A percentile compares a stretch with the other conserved stretches of the same genome.
phyloP scores from a whole-genome alignment of 495 filamentous ascomycete species.

The Pyrenula aspistea region DNA sequence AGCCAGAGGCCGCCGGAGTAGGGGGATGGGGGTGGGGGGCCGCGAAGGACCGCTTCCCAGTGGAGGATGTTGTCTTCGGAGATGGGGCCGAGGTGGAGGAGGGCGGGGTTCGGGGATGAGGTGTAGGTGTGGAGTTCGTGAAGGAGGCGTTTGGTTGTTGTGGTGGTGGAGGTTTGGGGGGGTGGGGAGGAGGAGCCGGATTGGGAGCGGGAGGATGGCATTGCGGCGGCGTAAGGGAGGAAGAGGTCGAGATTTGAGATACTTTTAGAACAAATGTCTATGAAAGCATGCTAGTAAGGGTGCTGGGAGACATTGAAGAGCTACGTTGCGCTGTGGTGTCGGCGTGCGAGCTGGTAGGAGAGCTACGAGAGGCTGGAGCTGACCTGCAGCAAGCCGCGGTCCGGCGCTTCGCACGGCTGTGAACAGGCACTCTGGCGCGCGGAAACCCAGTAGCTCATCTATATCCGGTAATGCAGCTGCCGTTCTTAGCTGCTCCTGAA shows the following conservation, averaged over 20 bases:
- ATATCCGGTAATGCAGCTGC: background rate
- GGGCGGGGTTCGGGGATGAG: conserved; percentile 38
- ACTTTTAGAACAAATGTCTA: background rate
- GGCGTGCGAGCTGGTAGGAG: too few species aligned
- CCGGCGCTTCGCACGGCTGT: too few species aligned
- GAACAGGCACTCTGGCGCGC: background rate
- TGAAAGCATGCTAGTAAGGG: too few species aligned
- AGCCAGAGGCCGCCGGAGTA: conserved; percentile 62
- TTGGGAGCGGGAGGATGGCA: background rate
- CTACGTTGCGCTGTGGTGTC: too few species aligned
- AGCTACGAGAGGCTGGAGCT: too few species aligned
- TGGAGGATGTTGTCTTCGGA: conserved; percentile 56
- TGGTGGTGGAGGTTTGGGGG: conserved; percentile 13
- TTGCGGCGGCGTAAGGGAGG: background rate
- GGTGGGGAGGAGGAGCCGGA: conserved; percentile 10
- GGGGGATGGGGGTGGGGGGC: conserved; percentile 12
- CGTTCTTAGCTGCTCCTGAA: background rate
- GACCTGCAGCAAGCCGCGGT: too few species aligned
- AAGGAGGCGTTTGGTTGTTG: conserved; percentile 48
- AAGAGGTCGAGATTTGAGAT: background rate
- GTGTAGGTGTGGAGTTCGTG: conserved; percentile 51
- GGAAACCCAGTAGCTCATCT: background rate
- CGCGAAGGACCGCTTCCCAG: conserved; percentile 74
- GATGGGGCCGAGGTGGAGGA: conserved; percentile 53
- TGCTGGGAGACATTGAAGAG: too few species aligned